Evolutionary conservation across 257 asterid genomes (phyloP), one percentile per base, ranked within the genome.

Genomic region (Nicotiana sylvestris): DNA sequence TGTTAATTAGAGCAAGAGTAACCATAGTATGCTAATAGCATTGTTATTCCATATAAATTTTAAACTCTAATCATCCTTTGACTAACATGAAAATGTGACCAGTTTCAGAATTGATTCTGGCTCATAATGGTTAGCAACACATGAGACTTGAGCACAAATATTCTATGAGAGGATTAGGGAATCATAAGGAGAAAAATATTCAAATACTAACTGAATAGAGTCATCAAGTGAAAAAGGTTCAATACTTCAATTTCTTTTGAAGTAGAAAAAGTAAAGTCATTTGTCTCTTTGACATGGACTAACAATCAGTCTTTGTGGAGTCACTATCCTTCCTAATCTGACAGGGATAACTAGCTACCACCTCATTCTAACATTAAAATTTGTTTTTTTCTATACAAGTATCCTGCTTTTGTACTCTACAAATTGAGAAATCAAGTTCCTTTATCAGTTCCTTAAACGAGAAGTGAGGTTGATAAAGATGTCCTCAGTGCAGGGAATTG

Each of bases 401-500:
- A 53, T 53, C 58, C 58, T 53, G 58, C 58, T 43, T 53, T 15
- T 0, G 0, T 53, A 53, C 51, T 43, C 11, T 43, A 43, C 51
- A 53, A 53, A 53, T 13, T 53, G 58, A 0, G 58, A 51, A 53
- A 53, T 6, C 39, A 35, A 35, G 58, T 12, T 53, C 13, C 18
- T 4, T 10, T 3, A 0, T 51, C 60, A 72, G 60, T 25, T 62
- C 17, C 17, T 57, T 43, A 86, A 77, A 5, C 85, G 83, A 56
- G 85, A 85, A 57, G 74, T 79, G 46, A 85, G 58, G 6, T 82
- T 53, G 25, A 86, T 21, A 32, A 88, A 86, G 15, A 74, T 62
- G 32, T 76, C 80, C 49, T 84, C 87, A 2, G 53, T 68, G 68
- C 89, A 88, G 0, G 91, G 91, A 77, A 88, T 86, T 16, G 89